Percentiles rank a stretch among this genome's conserved stretches.
Evolutionary conservation across 2,329 filamentous ascomycete species (phyloP).

Genomic region (Nothophaeocryptopus gaeumannii): DNA sequence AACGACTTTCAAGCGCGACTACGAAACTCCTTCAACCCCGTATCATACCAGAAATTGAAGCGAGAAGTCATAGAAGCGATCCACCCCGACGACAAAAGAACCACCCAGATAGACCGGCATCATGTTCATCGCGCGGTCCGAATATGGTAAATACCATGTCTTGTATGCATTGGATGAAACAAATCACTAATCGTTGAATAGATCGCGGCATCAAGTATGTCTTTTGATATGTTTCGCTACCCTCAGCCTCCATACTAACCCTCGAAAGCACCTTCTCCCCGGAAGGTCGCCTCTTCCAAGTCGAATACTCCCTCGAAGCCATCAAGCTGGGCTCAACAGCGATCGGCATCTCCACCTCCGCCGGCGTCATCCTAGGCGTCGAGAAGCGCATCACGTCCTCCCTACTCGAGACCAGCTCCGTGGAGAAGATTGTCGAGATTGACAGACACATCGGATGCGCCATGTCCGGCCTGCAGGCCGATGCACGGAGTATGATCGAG

Average conservation of each 20-base stretch:
- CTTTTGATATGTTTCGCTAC: constrained; percentile 78
- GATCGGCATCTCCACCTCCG: constrained; percentile 91
- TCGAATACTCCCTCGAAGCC: constrained; percentile 99
- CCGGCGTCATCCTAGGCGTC: constrained; percentile 93
- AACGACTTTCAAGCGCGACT: no score
- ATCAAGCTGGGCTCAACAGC: constrained; percentile 99
- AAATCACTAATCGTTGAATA: constrained; percentile 42
- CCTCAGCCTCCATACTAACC: constrained; percentile 61
- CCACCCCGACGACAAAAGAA: no score
- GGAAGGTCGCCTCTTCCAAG: constrained; percentile 98
- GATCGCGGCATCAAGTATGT: constrained; percentile 94
- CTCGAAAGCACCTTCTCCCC: constrained; percentile 88
- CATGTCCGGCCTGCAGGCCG: constrained; percentile 96
- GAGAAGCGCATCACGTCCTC: constrained; percentile 99
- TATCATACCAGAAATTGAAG: no score
- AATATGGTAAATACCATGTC: constrained; percentile 77
- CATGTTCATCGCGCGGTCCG: constrained; percentile 99
- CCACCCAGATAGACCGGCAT: constrained; percentile 46
- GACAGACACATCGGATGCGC: constrained; percentile 98
- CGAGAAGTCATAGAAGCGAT: no score
- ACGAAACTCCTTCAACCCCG: no score
- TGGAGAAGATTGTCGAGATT: constrained; percentile 99
- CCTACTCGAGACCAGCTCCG: constrained; percentile 92
- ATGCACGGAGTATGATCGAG: constrained; percentile 96
- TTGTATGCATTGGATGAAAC: constrained; percentile 15